phyloP scores from a whole-genome alignment of 2,329 filamentous ascomycete genomes.

The Beauveria brongniartii region DNA sequence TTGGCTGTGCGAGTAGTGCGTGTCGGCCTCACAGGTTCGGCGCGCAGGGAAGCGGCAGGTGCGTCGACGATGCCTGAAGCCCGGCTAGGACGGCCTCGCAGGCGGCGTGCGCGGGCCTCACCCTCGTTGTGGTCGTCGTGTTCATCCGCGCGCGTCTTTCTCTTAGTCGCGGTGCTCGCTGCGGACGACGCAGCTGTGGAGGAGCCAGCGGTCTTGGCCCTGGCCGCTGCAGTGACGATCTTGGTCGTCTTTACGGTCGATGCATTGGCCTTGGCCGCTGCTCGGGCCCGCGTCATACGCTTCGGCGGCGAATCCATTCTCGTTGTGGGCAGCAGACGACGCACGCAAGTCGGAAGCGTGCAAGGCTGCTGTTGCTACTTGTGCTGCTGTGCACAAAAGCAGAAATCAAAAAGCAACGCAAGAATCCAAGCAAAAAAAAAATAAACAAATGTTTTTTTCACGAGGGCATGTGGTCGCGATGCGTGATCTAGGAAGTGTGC shows the following conservation, averaged over 20 bases:
- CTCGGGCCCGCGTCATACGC: conserved; percentile 46
- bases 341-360: conserved; percentile 14
- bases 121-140: conserved; percentile 37
- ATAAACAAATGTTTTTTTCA: conserved; percentile 12
- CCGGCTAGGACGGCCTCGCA: conserved; percentile 37
- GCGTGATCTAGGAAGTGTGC: conserved; percentile 1
- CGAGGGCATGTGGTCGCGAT: conserved; percentile 6
- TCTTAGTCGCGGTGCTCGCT: conserved; percentile 28
- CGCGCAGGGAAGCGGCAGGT: conserved; percentile 8
- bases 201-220: conserved; percentile 32
- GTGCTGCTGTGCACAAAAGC: conserved; percentile 13
- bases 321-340: conserved; percentile 9
- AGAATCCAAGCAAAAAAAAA: conserved; percentile 19
- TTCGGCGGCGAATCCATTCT: conserved; percentile 53
- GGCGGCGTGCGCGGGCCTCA: conserved; percentile 19
- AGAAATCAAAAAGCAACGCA: conserved; percentile 13
- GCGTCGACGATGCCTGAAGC: conserved; percentile 19
- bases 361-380: neutral
- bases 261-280: conserved; percentile 34
- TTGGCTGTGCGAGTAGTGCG: conserved; percentile 19
- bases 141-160: conserved; percentile 48
- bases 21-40: conserved; percentile 19
- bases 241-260: conserved; percentile 33
- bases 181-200: conserved; percentile 23
- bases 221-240: conserved; percentile 41